These are phyloP conservation scores for Smithsoniella earleae DNA, from an alignment of 163 green algal genomes.

Conservation along the genomic window DNA sequence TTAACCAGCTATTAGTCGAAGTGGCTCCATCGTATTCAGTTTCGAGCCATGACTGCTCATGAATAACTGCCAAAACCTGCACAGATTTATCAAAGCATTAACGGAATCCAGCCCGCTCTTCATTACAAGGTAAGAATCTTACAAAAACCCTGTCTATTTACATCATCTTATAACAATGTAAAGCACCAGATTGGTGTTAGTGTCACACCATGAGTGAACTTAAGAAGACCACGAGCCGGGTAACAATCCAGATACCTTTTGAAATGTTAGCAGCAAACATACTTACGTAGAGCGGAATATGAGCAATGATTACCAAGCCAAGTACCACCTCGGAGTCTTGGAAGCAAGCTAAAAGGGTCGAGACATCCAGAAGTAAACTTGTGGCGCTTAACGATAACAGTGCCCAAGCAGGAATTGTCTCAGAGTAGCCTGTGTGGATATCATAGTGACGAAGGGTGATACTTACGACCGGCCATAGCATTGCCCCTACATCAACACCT, in stretches of 20 bases:
- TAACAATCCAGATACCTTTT: neutral
- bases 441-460: neutral
- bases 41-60: neutral
- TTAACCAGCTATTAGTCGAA: neutral
- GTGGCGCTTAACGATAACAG: neutral
- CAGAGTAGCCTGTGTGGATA: neutral
- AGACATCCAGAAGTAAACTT: neutral
- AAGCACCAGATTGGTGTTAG: too few relatives aligned
- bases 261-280: neutral
- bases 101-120: too few relatives aligned
- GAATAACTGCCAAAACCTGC: neutral
- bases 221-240: neutral
- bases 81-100: too few relatives aligned
- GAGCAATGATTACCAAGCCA: neutral
- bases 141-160: too few relatives aligned
- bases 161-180: too few relatives aligned
- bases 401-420: neutral
- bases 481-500: slow-evolving; percentile 5
- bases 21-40: too few relatives aligned
- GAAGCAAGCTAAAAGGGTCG: neutral
- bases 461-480: slow-evolving; percentile 6
- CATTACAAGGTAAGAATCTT: too few relatives aligned
- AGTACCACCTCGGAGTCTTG: neutral
- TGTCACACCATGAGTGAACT: neutral
- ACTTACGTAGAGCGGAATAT: neutral